These are phyloP conservation scores for Hyaloscypha variabilis DNA, from an alignment of 495 filamentous ascomycete species.

Conservation along the genomic window DNA sequence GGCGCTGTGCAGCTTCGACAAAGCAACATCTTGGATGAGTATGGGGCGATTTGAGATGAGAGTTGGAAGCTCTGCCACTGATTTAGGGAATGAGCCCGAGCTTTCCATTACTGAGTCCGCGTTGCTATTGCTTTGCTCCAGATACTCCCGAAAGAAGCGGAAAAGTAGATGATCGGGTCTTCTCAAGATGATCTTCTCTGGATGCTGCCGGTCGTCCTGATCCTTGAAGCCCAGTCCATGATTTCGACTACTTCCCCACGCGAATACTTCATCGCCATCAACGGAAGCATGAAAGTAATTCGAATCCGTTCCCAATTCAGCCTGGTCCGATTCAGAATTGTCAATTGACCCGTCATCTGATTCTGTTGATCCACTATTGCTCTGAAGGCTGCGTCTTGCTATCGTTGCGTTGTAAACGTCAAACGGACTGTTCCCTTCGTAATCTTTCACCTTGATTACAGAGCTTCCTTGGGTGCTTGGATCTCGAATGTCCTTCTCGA, in stretches of 20 bases:
- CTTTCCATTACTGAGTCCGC: slow-evolving; percentile 16
- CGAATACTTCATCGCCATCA: slow-evolving; percentile 83
- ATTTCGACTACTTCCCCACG: slow-evolving; percentile 95
- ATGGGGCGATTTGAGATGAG: slow-evolving; percentile 70
- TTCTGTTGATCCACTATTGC: slow-evolving; percentile 26
- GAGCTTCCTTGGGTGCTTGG: slow-evolving; percentile 55
- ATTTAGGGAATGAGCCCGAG: slow-evolving; percentile 34
- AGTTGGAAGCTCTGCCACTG: slow-evolving; percentile 61
- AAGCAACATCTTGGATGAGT: slow-evolving; percentile 71
- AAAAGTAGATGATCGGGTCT: slow-evolving; percentile 80
- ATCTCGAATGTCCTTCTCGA: slow-evolving; percentile 73
- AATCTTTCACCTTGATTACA: slow-evolving; percentile 92
- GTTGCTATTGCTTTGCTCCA: slow-evolving; percentile 34
- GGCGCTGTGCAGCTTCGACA: slow-evolving; percentile 93
- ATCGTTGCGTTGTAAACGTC: slow-evolving; percentile 88
- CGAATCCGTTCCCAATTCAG: slow-evolving; percentile 32
- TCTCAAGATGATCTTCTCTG: slow-evolving; percentile 76
- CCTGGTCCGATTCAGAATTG: slow-evolving; percentile 21
- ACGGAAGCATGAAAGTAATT: slow-evolving; percentile 20
- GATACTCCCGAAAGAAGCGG: slow-evolving; percentile 65
- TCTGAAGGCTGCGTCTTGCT: slow-evolving; percentile 53
- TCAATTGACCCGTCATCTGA: slow-evolving; percentile 45
- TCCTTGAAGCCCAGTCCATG: slow-evolving; percentile 89
- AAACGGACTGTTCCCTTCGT: slow-evolving; percentile 91
- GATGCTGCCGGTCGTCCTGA: slow-evolving; percentile 90